A percentile compares a stretch with the other conserved stretches of the same genome.
Evolutionary conservation across 257 asterid genomes (phyloP).

Genomic region (Capsicum pubescens): DNA sequence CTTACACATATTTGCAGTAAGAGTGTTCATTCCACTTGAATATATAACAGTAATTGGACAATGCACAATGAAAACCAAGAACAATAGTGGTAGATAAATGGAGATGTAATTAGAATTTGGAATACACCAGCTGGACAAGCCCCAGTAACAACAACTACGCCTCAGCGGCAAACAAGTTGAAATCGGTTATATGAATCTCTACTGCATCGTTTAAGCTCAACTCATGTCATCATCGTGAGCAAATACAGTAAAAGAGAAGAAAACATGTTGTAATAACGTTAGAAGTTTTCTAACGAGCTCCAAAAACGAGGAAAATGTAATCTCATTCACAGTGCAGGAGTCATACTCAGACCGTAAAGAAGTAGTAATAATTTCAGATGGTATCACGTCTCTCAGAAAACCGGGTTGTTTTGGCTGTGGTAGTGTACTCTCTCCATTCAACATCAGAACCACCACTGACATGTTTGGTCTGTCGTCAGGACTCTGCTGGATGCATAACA

Average conservation of each 20-base stretch:
- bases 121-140: not conserved
- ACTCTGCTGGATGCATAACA: constrained; percentile 37
- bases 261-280: constrained; percentile 33
- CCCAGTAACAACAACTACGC: too few relatives aligned
- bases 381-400: constrained; percentile 33
- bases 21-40: not conserved
- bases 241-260: constrained; percentile 33
- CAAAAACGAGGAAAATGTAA: constrained; percentile 15
- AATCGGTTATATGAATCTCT: not conserved
- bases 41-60: not conserved
- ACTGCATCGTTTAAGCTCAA: not conserved
- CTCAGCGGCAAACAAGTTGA: not conserved
- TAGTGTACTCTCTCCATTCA: constrained; percentile 38
- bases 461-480: constrained; percentile 43
- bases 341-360: not conserved
- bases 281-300: constrained; percentile 35
- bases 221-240: constrained; percentile 40
- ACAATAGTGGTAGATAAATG: not conserved
- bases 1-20: not conserved
- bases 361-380: not conserved
- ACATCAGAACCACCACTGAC: constrained; percentile 37
- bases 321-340: constrained; percentile 12
- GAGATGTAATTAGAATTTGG: not conserved
- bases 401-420: constrained; percentile 40
- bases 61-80: not conserved